These are phyloP conservation scores for Filobasidium uniguttulatum DNA, from an alignment of 1,284 basidiomycete species.

Conservation along the genomic window DNA sequence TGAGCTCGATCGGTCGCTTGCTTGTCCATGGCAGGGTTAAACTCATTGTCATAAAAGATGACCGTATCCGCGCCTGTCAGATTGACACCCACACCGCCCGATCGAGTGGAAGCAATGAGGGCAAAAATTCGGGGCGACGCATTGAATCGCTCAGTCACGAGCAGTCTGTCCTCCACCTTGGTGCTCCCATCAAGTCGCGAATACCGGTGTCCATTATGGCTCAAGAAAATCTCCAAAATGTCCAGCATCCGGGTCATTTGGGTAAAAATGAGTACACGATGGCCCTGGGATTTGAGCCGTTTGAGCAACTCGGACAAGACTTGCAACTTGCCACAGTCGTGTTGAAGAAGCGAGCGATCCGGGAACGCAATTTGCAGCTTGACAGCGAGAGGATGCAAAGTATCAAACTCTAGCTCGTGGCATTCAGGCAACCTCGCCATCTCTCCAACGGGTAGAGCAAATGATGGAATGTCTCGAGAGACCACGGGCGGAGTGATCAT, in stretches of 20 bases:
- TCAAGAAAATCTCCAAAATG: slow-evolving; percentile 85
- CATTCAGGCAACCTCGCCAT: slow-evolving; percentile 27
- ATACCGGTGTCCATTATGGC: slow-evolving; percentile 85
- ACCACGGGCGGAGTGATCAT: slow-evolving; percentile 72
- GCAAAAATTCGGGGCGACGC: slow-evolving; percentile 77
- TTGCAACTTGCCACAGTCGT: slow-evolving; percentile 93
- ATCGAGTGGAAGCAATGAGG: slow-evolving; percentile 85
- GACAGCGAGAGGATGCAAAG: slow-evolving; percentile 56
- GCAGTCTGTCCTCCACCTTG: slow-evolving; percentile 89
- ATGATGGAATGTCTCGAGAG: slow-evolving; percentile 54
- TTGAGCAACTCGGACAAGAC: slow-evolving; percentile 64
- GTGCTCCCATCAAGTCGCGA: slow-evolving; percentile 85
- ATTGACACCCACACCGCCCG: slow-evolving; percentile 79
- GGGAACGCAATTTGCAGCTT: slow-evolving; percentile 91
- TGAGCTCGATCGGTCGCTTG: slow-evolving; percentile 82
- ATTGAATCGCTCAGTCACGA: slow-evolving; percentile 94
- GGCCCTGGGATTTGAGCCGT: slow-evolving; percentile 70
- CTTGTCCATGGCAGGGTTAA: slow-evolving; percentile 93
- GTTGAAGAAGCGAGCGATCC: slow-evolving; percentile 76
- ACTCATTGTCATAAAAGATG: slow-evolving; percentile 88
- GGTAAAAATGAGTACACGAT: slow-evolving; percentile 87
- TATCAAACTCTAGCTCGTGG: slow-evolving; percentile 45
- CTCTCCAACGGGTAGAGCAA: slow-evolving; percentile 44
- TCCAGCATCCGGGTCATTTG: slow-evolving; percentile 94
- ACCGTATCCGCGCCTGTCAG: slow-evolving; percentile 94